A percentile compares a stretch with the other conserved stretches of the same genome.
Evolutionary conservation across 1,284 basidiomycete species (phyloP).

Genomic region (Cryptococcus amylolentus): DNA sequence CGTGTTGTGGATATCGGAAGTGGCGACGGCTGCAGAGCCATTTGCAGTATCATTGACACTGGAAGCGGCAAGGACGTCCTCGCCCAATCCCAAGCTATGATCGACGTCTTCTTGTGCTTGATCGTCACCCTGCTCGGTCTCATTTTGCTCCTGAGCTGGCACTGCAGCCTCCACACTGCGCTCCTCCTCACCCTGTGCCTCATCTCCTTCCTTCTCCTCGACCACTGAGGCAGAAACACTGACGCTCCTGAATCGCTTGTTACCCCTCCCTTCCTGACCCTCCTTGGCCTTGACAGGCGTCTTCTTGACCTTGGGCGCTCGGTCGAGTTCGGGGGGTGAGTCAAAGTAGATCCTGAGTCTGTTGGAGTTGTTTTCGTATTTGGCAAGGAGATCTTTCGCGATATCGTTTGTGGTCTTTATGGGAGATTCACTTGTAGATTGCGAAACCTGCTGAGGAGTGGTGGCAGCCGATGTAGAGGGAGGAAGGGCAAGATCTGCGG

Average conservation of each 20-base stretch:
- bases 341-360: slow-evolving; percentile 52
- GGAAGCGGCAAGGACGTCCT: too few relatives aligned
- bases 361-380: slow-evolving; percentile 41
- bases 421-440: too few relatives aligned
- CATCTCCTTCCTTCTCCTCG: slow-evolving; percentile 1
- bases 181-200: slow-evolving; percentile 9
- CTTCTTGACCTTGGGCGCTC: slow-evolving; percentile 37
- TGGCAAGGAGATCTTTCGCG: neutral
- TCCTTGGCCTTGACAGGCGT: slow-evolving; percentile 7
- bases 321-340: slow-evolving; percentile 48
- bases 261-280: neutral
- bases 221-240: slow-evolving; percentile 5
- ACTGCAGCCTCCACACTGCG: too few relatives aligned
- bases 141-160: too few relatives aligned
- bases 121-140: slow-evolving; percentile 1
- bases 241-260: neutral
- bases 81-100: too few relatives aligned
- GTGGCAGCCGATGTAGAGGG: too few relatives aligned
- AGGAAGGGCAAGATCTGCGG: too few relatives aligned
- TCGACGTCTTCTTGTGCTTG: neutral
- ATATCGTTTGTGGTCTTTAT: too few relatives aligned
- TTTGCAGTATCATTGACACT: too few relatives aligned
- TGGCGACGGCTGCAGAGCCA: too few relatives aligned
- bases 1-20: too few relatives aligned
- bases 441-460: too few relatives aligned